Evolutionary conservation across 2,329 filamentous ascomycete genomes (phyloP), one percentile per base, ranked within the genome.

Genomic region (Pseudogymnoascus pannorum): DNA sequence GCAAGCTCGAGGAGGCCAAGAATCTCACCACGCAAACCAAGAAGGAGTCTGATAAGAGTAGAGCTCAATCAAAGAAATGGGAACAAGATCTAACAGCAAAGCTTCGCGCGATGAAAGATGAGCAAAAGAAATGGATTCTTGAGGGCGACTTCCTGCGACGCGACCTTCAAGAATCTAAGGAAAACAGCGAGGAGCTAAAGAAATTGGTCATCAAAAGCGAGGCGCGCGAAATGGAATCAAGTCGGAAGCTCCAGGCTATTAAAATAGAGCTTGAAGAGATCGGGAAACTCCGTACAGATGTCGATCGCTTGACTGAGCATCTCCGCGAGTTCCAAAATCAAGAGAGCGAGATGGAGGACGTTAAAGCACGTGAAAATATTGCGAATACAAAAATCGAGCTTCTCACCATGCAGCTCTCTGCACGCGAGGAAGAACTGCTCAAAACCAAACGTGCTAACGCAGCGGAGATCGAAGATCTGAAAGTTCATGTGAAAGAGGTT

Each of bases 31-130:
- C 83, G 63, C 86, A 89, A 69, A 81, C 87, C 58, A 87, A 86
- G 68, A 88, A 85, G 65, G 89, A 92, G 68, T 86, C 84, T 0
- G 84, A 90, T 63, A 87, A 85, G 67, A 87, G 87, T 48, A 84
- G 89, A 33, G 85, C 82, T 38, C 81, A 92, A 67, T 82, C 87
- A 1, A 90, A 90, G 75, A 92, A 90, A 70, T 89, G 88, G 82
- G 90, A 93, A 69, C 82, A 80, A 1, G 87, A 91, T 66, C 77
- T 92, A 31, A 84, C 82, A 57, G 78, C 79, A 59, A 91, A 89
- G 72, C 76, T 92, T 44, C 82, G 84, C 64, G 76, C 77, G 3
- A 78, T 91, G 40, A 82, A 86, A 58, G 88, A 91, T 62, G 87
- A 91, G 63, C 85, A 87, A 64, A 89, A 86, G 73, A 81, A 79